Conservation (phyloP, 352 stramenopile genomes). For the Phytophthora nicotianae region DNA sequence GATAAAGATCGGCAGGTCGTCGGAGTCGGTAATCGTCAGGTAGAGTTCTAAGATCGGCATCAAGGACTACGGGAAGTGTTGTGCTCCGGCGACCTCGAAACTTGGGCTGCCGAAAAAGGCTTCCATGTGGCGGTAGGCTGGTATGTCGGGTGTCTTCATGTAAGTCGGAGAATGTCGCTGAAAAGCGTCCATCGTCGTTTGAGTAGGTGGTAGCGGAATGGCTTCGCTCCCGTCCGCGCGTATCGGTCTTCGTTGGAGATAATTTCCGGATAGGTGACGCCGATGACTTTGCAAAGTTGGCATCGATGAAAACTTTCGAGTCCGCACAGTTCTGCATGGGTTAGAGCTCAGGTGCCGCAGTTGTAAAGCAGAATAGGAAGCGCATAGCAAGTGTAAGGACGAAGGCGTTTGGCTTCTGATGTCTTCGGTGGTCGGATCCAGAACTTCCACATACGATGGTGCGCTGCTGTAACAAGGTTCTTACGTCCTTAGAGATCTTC, state of each 20-base stretch:
- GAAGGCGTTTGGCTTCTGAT: not conserved
- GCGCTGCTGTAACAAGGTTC: constrained; percentile 4
- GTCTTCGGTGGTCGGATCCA: constrained; percentile 5
- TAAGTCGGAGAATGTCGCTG: no score
- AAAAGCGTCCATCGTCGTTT: no score
- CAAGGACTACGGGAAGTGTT: not conserved
- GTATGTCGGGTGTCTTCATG: no score
- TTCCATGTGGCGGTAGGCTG: no score
- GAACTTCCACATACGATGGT: constrained; percentile 6
- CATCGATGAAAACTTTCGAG: constrained; percentile 10
- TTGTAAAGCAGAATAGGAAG: constrained; percentile 8
- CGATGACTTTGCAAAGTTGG: not conserved
- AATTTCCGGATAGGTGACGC: not conserved
- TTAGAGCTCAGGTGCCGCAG: constrained; percentile 3
- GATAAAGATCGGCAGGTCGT: not conserved
- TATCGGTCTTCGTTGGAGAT: not conserved
- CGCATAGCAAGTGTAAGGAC: constrained; percentile 16
- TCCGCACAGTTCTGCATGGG: not conserved
- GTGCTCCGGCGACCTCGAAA: no score
- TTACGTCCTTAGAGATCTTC: constrained; percentile 13
- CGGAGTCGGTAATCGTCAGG: not conserved
- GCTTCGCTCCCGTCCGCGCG: no score
- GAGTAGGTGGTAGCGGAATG: no score
- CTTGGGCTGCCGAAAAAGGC: no score
- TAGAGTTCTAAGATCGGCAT: not conserved